These are phyloP conservation scores for Vaccinium macrocarpon DNA, from an alignment of 148 eudicot genomes.

Conservation along the genomic window DNA sequence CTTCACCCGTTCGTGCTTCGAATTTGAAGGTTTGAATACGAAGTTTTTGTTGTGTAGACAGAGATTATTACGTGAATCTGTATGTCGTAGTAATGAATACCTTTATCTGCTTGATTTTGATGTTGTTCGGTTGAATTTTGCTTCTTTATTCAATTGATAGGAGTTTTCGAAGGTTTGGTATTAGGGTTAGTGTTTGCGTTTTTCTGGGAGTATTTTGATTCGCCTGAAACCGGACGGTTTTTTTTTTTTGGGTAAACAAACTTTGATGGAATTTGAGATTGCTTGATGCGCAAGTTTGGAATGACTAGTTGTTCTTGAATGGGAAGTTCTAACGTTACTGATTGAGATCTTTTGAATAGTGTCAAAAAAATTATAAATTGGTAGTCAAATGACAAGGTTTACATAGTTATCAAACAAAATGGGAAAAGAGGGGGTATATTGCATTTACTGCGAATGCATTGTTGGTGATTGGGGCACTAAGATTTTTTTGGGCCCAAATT, in stretches of 20 bases:
- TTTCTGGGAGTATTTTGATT: not conserved
- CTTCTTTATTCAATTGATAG: not conserved
- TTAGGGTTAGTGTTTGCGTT: not conserved
- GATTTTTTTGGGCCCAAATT: not conserved
- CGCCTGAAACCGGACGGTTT: not conserved
- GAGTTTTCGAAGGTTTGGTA: not conserved
- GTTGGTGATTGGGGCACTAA: not conserved
- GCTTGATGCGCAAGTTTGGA: slow-evolving; percentile 5
- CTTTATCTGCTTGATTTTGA: not conserved
- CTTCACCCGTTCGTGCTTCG: not conserved
- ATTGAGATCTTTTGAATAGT: too few species aligned
- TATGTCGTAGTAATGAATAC: not conserved
- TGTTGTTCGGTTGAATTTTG: not conserved
- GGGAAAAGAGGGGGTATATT: not conserved
- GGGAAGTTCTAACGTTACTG: not conserved
- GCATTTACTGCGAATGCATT: not conserved
- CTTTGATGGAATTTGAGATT: not conserved
- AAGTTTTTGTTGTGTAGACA: not conserved
- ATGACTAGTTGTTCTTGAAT: not conserved
- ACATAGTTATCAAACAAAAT: too few species aligned
- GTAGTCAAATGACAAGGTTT: too few species aligned
- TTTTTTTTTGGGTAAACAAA: too few species aligned
- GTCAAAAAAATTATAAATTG: too few species aligned
- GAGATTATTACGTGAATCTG: not conserved
- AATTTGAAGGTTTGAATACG: not conserved